phyloP scores from a whole-genome alignment of 1,284 basidiomycete genomes.

The Inonotus hispidus region DNA sequence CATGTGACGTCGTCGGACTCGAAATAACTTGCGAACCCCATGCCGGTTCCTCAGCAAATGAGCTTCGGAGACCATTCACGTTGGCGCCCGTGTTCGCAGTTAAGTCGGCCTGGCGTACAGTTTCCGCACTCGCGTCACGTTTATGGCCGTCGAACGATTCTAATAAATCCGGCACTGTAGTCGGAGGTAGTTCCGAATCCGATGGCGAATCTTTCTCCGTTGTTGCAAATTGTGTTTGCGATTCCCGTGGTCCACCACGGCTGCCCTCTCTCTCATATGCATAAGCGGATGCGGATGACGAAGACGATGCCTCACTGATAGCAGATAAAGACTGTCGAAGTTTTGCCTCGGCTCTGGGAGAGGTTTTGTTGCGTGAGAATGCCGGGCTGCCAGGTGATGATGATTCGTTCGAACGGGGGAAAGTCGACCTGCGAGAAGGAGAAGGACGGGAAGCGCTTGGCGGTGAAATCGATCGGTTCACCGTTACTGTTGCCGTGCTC shows the following conservation, averaged over 20 bases:
- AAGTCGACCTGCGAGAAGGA: constrained; percentile 5
- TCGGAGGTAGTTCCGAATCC: not conserved
- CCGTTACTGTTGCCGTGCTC: constrained; percentile 10
- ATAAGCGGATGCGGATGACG: not conserved
- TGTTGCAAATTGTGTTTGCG: not conserved
- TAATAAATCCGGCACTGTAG: not conserved
- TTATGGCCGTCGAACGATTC: not conserved
- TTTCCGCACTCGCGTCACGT: constrained; percentile 7
- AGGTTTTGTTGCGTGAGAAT: constrained; percentile 1
- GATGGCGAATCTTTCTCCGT: not conserved
- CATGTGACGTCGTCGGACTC: constrained; percentile 6
- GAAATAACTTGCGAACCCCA: constrained; percentile 8
- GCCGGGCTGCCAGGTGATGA: constrained; percentile 5
- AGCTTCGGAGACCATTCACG: not conserved
- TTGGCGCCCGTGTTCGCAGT: not conserved
- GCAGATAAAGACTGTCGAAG: constrained; percentile 58
- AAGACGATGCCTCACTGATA: constrained; percentile 29
- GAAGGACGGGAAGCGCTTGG: not conserved
- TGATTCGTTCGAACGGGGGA: not conserved
- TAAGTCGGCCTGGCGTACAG: constrained; percentile 2
- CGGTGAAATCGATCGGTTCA: constrained; percentile 10
- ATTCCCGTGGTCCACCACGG: not conserved
- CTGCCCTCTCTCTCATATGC: not conserved
- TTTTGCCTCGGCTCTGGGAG: constrained; percentile 60
- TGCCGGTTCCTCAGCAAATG: constrained; percentile 7